These are phyloP conservation scores for Scopulariopsis brevicaulis DNA, from an alignment of 2,329 filamentous ascomycete genomes.

Conservation along the genomic window DNA sequence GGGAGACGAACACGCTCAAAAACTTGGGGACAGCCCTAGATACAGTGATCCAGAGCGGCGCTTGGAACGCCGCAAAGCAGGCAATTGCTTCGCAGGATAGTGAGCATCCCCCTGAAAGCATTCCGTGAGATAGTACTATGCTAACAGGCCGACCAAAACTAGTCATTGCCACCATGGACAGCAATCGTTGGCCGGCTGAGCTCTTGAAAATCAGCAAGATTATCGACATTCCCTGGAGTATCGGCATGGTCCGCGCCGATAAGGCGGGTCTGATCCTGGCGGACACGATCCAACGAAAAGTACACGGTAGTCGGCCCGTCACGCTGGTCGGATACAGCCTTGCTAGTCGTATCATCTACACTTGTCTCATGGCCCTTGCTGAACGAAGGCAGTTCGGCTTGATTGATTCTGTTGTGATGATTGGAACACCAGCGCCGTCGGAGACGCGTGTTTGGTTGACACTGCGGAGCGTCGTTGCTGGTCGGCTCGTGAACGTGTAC, in stretches of 20 bases:
- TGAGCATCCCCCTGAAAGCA: constrained; percentile 19
- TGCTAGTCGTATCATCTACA: constrained; percentile 73
- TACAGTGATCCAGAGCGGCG: constrained; percentile 64
- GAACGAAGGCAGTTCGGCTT: constrained; percentile 76
- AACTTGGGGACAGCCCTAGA: constrained; percentile 71
- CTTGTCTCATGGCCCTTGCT: constrained; percentile 69
- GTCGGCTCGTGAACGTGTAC: constrained; percentile 82
- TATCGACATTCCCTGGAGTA: constrained; percentile 71
- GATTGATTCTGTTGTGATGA: constrained; percentile 74
- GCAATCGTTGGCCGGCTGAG: constrained; percentile 45
- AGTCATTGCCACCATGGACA: constrained; percentile 6
- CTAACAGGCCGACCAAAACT: constrained; percentile 15
- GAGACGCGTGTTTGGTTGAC: constrained; percentile 63
- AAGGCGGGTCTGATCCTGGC: constrained; percentile 63
- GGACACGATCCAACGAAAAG: constrained; percentile 69
- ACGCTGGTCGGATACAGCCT: constrained; percentile 75
- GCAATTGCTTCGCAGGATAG: constrained; percentile 33
- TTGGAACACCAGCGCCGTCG: constrained; percentile 71
- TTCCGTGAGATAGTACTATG: neutral
- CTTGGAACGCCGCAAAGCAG: constrained; percentile 61
- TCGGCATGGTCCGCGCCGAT: constrained; percentile 65
- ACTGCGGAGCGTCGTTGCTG: constrained; percentile 67
- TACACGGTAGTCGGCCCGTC: constrained; percentile 72
- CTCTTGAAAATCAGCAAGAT: constrained; percentile 60
- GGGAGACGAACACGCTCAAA: constrained; percentile 67